A percentile compares a stretch with the other conserved stretches of the same genome.
phyloP scores from a whole-genome alignment of 176 grass and related monocot species.

The Rhynchospora tenuis region DNA sequence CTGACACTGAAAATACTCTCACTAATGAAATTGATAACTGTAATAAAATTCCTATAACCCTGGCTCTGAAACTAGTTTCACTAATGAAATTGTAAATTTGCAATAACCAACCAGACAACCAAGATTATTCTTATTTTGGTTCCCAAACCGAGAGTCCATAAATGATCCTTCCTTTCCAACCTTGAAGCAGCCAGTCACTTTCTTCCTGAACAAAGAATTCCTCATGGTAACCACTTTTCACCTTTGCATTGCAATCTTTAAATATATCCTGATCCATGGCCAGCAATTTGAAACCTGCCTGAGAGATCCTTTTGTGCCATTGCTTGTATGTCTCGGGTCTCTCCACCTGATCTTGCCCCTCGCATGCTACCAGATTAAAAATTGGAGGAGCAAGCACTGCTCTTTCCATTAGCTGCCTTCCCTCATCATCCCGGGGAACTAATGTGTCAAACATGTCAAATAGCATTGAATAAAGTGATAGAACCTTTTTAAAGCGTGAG shows the following conservation, averaged over 20 bases:
- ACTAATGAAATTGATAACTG: no score
- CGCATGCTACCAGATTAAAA: constrained; percentile 33
- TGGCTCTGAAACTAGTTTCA: not conserved
- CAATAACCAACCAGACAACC: no score
- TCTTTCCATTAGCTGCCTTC: constrained; percentile 23
- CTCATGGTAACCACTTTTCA: constrained; percentile 9
- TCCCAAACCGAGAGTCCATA: constrained; percentile 22
- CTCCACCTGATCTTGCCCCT: constrained; percentile 29
- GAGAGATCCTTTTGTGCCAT: constrained; percentile 31
- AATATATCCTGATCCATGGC: constrained; percentile 2
- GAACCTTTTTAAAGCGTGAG: constrained; percentile 29
- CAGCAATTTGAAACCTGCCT: constrained; percentile 29
- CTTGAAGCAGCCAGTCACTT: constrained; percentile 32
- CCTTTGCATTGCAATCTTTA: not conserved
- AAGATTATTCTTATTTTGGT: constrained; percentile 1
- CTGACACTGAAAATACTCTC: no score
- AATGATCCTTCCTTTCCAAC: constrained; percentile 31
- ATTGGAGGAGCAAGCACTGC: not conserved
- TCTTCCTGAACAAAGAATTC: constrained; percentile 27
- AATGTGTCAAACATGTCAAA: constrained; percentile 47
- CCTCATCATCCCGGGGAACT: constrained; percentile 26
- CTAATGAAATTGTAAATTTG: no score
- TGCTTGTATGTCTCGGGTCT: constrained; percentile 35
- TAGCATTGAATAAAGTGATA: constrained; percentile 31
- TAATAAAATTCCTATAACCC: not conserved